A percentile compares a stretch with the other conserved stretches of the same genome.
Conservation (phyloP, 1,284 basidiomycete genomes). For the Coriolopsis trogii region DNA sequence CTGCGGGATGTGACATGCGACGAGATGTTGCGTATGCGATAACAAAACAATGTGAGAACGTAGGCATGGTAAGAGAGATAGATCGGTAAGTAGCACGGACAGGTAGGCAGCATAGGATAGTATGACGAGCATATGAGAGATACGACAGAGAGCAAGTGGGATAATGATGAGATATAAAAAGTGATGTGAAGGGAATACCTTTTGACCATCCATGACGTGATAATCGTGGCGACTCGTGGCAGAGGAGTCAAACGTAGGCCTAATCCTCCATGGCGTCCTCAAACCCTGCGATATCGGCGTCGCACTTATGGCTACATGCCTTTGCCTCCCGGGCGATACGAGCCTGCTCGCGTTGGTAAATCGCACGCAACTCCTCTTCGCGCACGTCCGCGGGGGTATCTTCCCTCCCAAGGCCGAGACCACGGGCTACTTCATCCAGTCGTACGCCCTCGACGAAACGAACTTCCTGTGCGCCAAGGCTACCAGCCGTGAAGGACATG, state of each 20-base stretch:
- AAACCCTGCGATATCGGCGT: conserved; percentile 41
- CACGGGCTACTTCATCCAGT: conserved; percentile 64
- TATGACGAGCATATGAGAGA: conserved; percentile 15
- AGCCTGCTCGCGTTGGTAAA: conserved; percentile 68
- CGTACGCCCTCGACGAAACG: conserved; percentile 59
- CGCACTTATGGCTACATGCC: conserved; percentile 24
- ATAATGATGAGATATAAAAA: conserved; percentile 16
- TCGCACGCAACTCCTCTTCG: conserved; percentile 67
- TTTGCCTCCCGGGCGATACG: conserved; percentile 60
- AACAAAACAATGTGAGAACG: conserved; percentile 20
- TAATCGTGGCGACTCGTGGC: conserved; percentile 14
- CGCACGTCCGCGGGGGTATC: conserved; percentile 46
- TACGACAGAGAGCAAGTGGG: neutral
- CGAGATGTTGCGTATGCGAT: conserved; percentile 22
- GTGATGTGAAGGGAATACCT: conserved; percentile 1
- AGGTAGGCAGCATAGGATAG: conserved; percentile 19
- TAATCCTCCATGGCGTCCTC: conserved; percentile 59
- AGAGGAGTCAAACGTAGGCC: neutral
- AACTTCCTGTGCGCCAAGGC: conserved; percentile 50
- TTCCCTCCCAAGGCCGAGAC: conserved; percentile 53
- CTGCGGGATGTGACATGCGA: conserved; percentile 18
- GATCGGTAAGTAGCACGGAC: conserved; percentile 14
- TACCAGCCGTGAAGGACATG: conserved; percentile 55
- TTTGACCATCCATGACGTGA: conserved; percentile 1
- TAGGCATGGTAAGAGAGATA: conserved; percentile 8